phyloP scores from a whole-genome alignment of 1,139 yeast species.

The Pichia sp. region DNA sequence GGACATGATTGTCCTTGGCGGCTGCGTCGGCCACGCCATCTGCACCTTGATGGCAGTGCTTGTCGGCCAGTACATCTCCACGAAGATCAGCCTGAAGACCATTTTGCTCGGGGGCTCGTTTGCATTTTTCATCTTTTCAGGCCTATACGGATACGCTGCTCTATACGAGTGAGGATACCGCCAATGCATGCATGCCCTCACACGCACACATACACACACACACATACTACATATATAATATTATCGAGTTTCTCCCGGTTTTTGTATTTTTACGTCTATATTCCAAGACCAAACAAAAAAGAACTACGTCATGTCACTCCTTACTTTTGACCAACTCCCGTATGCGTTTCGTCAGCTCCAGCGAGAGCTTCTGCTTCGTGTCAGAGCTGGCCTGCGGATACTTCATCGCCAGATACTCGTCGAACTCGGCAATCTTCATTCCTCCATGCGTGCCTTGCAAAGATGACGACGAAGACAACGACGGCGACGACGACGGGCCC shows the following conservation, averaged over 20 bases:
- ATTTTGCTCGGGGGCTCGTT: slow-evolving; percentile 88
- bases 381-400: slow-evolving; percentile 13
- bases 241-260: not conserved
- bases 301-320: not conserved
- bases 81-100: slow-evolving; percentile 84
- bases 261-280: not conserved
- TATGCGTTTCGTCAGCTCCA: slow-evolving; percentile 38
- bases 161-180: slow-evolving; percentile 22
- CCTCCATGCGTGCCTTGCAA: too few species aligned
- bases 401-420: slow-evolving; percentile 18
- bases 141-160: slow-evolving; percentile 75
- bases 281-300: too few species aligned
- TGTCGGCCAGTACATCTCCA: slow-evolving; percentile 89
- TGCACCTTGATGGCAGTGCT: slow-evolving; percentile 91
- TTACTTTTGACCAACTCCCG: slow-evolving; percentile 5
- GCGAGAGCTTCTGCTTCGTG: slow-evolving; percentile 30
- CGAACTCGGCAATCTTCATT: slow-evolving; percentile 19
- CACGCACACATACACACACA: too few species aligned
- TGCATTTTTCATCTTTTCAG: slow-evolving; percentile 78
- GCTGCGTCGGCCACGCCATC: slow-evolving; percentile 82
- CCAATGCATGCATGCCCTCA: too few species aligned
- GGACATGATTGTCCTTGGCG: slow-evolving; percentile 86
- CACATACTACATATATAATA: slow-evolving; percentile 1
- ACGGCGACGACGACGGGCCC: not conserved
- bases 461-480: not conserved